These are phyloP conservation scores for Mortierella sp. DNA, from an alignment of 371 early-diverging fungal species.

Conservation along the genomic window DNA sequence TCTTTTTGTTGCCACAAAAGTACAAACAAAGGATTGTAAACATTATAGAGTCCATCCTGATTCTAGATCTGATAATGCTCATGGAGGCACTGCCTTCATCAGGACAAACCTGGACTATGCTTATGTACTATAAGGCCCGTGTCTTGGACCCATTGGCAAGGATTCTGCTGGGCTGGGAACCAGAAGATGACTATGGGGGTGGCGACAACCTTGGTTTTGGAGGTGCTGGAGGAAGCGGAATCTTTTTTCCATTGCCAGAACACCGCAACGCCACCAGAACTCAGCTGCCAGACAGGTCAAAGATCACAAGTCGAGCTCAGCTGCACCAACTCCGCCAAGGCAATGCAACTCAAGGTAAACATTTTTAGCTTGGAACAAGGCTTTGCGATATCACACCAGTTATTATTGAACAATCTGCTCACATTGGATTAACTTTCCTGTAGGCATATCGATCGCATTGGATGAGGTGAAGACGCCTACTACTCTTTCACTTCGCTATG, in stretches of 20 bases:
- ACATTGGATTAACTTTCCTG: neutral
- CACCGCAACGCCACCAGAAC: constrained; percentile 22
- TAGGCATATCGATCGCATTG: constrained; percentile 24
- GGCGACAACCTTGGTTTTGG: neutral
- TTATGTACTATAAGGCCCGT: constrained; percentile 10
- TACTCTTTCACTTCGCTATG: constrained; percentile 18
- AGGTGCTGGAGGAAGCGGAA: neutral
- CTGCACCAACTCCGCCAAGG: constrained; percentile 32
- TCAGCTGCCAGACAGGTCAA: constrained; percentile 27
- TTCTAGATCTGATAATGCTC: constrained; percentile 17
- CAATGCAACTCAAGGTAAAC: constrained; percentile 20
- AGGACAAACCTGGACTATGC: constrained; percentile 10
- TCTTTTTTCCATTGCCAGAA: constrained; percentile 13
- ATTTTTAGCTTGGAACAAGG: neutral
- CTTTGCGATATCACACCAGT: neutral
- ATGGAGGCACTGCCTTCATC: constrained; percentile 18
- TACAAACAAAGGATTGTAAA: constrained; percentile 19
- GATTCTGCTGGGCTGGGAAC: constrained; percentile 49
- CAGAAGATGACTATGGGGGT: constrained; percentile 1
- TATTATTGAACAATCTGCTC: neutral
- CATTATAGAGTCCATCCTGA: constrained; percentile 16
- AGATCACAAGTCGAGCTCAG: constrained; percentile 49
- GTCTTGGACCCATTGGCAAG: constrained; percentile 29
- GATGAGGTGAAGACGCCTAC: constrained; percentile 9
- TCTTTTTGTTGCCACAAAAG: constrained; percentile 27